Evolutionary conservation across 2,329 filamentous ascomycete species (phyloP), one percentile per base, ranked within the genome.

Genomic region (Fusarium nanum): DNA sequence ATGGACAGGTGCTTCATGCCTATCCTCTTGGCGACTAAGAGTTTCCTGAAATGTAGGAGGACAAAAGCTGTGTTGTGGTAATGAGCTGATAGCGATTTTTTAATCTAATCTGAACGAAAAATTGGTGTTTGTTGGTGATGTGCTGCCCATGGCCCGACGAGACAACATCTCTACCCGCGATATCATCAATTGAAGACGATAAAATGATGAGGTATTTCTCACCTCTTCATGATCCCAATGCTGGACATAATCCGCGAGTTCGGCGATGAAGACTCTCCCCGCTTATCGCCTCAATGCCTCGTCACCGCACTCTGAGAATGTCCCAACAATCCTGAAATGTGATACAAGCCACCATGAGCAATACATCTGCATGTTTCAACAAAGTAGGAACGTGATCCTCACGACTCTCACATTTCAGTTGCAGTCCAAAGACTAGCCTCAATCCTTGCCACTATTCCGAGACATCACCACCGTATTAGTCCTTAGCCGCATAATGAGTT

Each of bases 1-100:
- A 81, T 22, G 81, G 81, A 2, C 81, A 82, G 65, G 73, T 82
- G 2, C 56, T 83, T 30, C 81, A 82, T 40, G 74, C 81, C 1
- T 83, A 82, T 49, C 81, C 80, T 0, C 59, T 82, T 13, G 81
- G 81, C 0, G 81, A 82, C 40, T 83, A 70, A 16, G 5, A 7
- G 7, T 7, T 22, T 25, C 13, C 5, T 8, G 18, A 4, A 14
- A 32, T 44, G 8, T 13, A 22, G 8, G 9, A 14, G 23, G 1
- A 4, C 2, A 25, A 12, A 14, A 27, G 10, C 1, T 8, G 16
- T 12, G 16, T 7, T 34, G 47, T 23, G 48, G 23, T 22, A 52
- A 42, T 52, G 23, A 27, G 23, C 13, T 18, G 8, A 47, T 14
- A 37, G 30, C 30, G 30, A 11, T 32, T 44, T n/a, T 10, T 16